A percentile compares a stretch with the other conserved stretches of the same genome.
These are phyloP conservation scores for Ustilago sp. DNA, from an alignment of 1,284 basidiomycete species.

Conservation along the genomic window DNA sequence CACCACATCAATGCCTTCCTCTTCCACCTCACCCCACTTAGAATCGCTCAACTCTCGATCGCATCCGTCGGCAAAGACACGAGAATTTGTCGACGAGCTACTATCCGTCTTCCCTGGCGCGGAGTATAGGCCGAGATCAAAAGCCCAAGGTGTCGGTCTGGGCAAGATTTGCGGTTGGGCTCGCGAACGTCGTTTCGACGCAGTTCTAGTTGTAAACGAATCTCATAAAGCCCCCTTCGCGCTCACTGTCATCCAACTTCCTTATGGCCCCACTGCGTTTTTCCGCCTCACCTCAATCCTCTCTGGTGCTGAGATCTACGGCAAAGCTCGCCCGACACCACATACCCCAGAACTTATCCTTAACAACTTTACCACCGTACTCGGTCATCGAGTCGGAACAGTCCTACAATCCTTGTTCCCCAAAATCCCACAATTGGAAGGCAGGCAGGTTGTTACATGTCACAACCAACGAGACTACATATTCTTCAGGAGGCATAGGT, in stretches of 20 bases:
- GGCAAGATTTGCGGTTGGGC: conserved; percentile 95
- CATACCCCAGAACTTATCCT: conserved; percentile 96
- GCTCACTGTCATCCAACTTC: conserved; percentile 89
- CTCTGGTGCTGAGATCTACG: conserved; percentile 83
- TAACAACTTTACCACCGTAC: conserved; percentile 92
- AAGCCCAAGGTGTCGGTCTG: conserved; percentile 92
- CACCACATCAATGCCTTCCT: conserved; percentile 66
- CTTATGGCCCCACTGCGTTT: conserved; percentile 92
- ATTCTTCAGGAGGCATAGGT: conserved; percentile 96
- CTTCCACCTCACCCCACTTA: conserved; percentile 60
- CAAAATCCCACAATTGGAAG: conserved; percentile 92
- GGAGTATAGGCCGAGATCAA: conserved; percentile 89
- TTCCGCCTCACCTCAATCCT: conserved; percentile 93
- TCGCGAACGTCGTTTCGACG: conserved; percentile 85
- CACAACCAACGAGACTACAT: conserved; percentile 98
- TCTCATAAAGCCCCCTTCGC: conserved; percentile 82
- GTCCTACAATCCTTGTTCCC: conserved; percentile 97
- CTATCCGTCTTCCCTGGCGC: conserved; percentile 93
- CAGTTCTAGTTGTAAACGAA: conserved; percentile 93
- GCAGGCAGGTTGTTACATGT: conserved; percentile 94
- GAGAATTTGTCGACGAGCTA: conserved; percentile 81
- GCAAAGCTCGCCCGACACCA: conserved; percentile 89
- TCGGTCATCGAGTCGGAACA: conserved; percentile 90
- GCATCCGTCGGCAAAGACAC: conserved; percentile 69
- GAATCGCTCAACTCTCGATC: conserved; percentile 74